These are phyloP conservation scores for Colletotrichum theobromicola DNA, from an alignment of 2,329 filamentous ascomycete genomes.

Conservation along the genomic window DNA sequence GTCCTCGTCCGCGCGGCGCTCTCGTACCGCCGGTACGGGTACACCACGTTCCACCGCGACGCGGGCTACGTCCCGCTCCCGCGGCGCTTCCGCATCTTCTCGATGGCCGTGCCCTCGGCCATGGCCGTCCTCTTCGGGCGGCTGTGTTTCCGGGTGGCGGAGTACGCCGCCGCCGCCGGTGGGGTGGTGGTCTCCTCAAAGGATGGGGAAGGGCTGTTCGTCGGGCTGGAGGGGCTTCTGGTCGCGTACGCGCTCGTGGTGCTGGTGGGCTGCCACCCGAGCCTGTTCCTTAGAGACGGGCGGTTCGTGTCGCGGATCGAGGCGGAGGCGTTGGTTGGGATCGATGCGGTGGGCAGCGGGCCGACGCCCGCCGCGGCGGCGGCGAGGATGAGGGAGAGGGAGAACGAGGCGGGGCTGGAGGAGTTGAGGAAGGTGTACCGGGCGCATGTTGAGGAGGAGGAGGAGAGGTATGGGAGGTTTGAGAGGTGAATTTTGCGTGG, in stretches of 20 bases:
- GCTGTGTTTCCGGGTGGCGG: slow-evolving; percentile 29
- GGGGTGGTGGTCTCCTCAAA: slow-evolving; percentile 28
- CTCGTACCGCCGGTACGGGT: slow-evolving; percentile 28
- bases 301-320: neutral
- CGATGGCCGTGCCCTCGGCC: slow-evolving; percentile 28
- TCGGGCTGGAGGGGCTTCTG: slow-evolving; percentile 32
- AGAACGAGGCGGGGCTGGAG: slow-evolving; percentile 8
- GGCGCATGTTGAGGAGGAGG: slow-evolving; percentile 4
- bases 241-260: slow-evolving; percentile 31
- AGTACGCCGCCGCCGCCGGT: no score
- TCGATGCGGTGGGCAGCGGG: neutral
- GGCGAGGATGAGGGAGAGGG: neutral
- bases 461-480: neutral
- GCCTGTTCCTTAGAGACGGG: slow-evolving; percentile 22
- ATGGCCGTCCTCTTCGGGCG: slow-evolving; percentile 29
- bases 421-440: slow-evolving; percentile 19
- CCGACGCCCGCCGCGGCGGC: neutral
- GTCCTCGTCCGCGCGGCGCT: slow-evolving; percentile 26
- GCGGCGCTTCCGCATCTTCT: slow-evolving; percentile 29
- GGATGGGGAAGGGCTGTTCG: slow-evolving; percentile 29
- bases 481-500: neutral
- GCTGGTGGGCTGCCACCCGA: slow-evolving; percentile 32
- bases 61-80: slow-evolving; percentile 29
- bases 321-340: slow-evolving; percentile 7
- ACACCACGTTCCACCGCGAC: slow-evolving; percentile 32